Evolutionary conservation across 164 flowering plant genomes (phyloP).

Genomic region (Berberis vulgaris): DNA sequence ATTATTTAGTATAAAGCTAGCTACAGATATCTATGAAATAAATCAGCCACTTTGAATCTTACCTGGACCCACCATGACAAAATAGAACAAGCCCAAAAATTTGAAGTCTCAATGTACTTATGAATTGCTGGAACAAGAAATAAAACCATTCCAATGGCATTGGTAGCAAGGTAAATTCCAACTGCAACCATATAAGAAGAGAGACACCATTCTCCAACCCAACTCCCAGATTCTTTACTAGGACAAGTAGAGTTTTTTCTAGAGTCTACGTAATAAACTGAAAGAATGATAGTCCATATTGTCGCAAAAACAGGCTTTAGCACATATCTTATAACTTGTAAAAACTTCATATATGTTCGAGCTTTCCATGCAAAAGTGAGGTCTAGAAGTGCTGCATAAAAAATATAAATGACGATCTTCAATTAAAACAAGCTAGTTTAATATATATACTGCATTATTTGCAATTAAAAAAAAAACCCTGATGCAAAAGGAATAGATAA

Average conservation of each 20-base stretch:
- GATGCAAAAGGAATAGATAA: too few relatives aligned
- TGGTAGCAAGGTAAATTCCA: conserved; percentile 51
- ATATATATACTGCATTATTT: background rate
- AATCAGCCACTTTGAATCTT: conserved; percentile 12
- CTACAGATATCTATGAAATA: background rate
- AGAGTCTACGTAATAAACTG: conserved; percentile 54
- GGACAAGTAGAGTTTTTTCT: conserved; percentile 60
- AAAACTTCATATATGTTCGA: conserved; percentile 46
- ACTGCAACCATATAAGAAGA: conserved; percentile 83
- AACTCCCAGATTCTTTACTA: conserved; percentile 32
- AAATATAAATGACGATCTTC: background rate
- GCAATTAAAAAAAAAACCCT: background rate
- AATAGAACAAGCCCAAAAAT: conserved; percentile 31
- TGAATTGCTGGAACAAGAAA: conserved; percentile 80
- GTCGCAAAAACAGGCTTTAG: conserved; percentile 57
- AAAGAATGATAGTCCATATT: conserved; percentile 80
- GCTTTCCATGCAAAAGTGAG: conserved; percentile 88
- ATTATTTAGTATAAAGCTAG: conserved; percentile 1
- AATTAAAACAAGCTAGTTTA: background rate
- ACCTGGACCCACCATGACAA: conserved; percentile 93
- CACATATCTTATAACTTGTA: conserved; percentile 32
- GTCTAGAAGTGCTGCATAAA: conserved; percentile 71
- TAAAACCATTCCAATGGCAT: conserved; percentile 70
- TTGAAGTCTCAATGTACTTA: conserved; percentile 79
- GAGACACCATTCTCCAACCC: conserved; percentile 69